phyloP scores from a whole-genome alignment of 2,329 filamentous ascomycete genomes.

The Pyricularia sp. region DNA sequence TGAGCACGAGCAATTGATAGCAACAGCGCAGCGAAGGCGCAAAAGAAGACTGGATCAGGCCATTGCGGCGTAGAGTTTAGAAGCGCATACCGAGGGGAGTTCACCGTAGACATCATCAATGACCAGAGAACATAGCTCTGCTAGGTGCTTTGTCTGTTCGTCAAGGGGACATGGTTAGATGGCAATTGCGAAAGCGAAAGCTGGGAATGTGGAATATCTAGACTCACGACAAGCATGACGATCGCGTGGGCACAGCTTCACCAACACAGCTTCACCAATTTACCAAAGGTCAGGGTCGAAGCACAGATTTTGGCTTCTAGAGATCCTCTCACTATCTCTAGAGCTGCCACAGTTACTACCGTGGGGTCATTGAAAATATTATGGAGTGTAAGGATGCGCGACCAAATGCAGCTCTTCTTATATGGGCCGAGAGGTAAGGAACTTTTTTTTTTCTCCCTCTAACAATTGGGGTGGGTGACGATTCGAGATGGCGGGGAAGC shows the following conservation, averaged over 20 bases:
- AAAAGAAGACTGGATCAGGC: background rate
- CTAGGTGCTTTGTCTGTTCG: constrained; percentile 57
- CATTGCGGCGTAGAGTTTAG: background rate
- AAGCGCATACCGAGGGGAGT: constrained; percentile 68
- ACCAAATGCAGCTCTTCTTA: constrained; percentile 1
- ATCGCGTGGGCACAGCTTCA: background rate
- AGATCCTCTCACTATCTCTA: constrained; percentile 72
- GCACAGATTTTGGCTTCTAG: constrained; percentile 51
- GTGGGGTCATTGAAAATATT: constrained; percentile 43
- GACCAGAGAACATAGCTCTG: constrained; percentile 83
- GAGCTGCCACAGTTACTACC: constrained; percentile 65
- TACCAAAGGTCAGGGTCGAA: background rate
- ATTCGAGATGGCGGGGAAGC: constrained; percentile 6
- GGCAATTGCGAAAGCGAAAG: background rate
- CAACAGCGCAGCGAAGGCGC: constrained; percentile 3
- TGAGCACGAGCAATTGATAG: constrained; percentile 4
- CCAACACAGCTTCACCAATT: background rate
- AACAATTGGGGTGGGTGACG: constrained; percentile 7
- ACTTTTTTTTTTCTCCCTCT: constrained; percentile 6
- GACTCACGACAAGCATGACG: constrained; percentile 25
- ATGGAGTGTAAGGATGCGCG: background rate
- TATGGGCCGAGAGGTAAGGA: constrained; percentile 1
- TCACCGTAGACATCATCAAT: constrained; percentile 87
- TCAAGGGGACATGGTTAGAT: background rate
- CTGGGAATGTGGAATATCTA: constrained; percentile 1